Evolutionary conservation across 768 basidiomycete species (phyloP).

Genomic region (Mycena polygramma): DNA sequence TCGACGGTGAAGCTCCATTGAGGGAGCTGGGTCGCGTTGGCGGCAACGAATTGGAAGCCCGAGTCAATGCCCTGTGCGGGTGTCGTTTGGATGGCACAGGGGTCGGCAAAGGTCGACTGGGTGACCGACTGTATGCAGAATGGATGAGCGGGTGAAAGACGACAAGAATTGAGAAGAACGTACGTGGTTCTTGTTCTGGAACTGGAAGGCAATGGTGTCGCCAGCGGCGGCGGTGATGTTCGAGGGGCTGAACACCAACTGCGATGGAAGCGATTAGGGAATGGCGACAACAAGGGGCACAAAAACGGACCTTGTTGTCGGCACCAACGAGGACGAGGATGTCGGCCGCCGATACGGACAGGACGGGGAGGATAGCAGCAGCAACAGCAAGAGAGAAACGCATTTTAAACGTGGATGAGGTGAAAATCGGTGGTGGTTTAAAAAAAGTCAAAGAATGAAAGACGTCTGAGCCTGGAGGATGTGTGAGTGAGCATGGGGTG

Average conservation of each 20-base stretch:
- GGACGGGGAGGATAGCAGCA: constrained; percentile 58
- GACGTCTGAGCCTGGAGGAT: constrained; percentile 51
- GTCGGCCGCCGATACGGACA: constrained; percentile 52
- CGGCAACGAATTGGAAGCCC: constrained; percentile 57
- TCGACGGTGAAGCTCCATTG: constrained; percentile 61
- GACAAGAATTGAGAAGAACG: constrained; percentile 26
- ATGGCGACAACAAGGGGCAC: too few species aligned
- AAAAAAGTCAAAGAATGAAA: constrained; percentile 33
- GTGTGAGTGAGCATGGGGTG: constrained; percentile 23
- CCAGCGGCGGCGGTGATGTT: constrained; percentile 56
- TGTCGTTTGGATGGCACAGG: constrained; percentile 58
- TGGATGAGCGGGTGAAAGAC: neutral
- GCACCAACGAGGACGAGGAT: constrained; percentile 59
- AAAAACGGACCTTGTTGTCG: constrained; percentile 46
- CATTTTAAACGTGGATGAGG: constrained; percentile 53
- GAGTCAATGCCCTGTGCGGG: constrained; percentile 60
- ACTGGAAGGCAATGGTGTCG: constrained; percentile 67
- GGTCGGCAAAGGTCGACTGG: constrained; percentile 69
- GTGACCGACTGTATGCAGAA: constrained; percentile 61
- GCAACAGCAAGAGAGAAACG: constrained; percentile 60
- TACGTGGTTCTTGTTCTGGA: constrained; percentile 62
- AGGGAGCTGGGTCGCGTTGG: constrained; percentile 46
- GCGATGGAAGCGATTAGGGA: constrained; percentile 2
- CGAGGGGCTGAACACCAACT: constrained; percentile 56
- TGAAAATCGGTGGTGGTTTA: constrained; percentile 44